Conservation (phyloP, 1,284 basidiomycete genomes). For the Ustilago curta region DNA sequence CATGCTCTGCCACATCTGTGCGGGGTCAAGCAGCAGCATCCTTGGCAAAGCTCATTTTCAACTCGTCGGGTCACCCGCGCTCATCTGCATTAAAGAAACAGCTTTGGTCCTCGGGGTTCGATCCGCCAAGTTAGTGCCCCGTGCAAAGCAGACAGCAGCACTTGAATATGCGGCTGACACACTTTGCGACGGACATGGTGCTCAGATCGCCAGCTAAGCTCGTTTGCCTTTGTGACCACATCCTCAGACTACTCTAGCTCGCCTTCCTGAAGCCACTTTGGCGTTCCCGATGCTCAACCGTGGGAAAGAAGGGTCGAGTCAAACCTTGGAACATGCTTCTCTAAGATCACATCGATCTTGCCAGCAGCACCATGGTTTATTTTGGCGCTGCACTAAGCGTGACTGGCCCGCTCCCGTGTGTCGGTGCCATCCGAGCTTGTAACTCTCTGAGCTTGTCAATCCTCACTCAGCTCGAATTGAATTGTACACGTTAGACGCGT, state of each 20-base stretch:
- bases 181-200: not conserved
- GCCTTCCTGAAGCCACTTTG: constrained; percentile 5
- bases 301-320: constrained; percentile 16
- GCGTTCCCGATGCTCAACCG: constrained; percentile 17
- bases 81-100: constrained; percentile 1
- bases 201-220: not conserved
- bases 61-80: not conserved
- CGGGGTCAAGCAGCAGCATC: not conserved
- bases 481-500: constrained; percentile 33
- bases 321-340: constrained; percentile 1
- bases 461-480: not conserved
- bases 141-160: not conserved
- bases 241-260: not conserved
- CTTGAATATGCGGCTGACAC: not conserved
- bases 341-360: constrained; percentile 17
- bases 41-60: not conserved
- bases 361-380: constrained; percentile 9
- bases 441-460: not conserved
- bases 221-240: not conserved
- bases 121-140: too few relatives aligned
- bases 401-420: not conserved
- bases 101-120: not conserved
- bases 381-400: too few relatives aligned
- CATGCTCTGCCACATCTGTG: not conserved
- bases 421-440: not conserved